Evolutionary conservation across 148 eudicot genomes (phyloP), one percentile per base, ranked within the genome.

Genomic region (Fagopyrum tataricum): DNA sequence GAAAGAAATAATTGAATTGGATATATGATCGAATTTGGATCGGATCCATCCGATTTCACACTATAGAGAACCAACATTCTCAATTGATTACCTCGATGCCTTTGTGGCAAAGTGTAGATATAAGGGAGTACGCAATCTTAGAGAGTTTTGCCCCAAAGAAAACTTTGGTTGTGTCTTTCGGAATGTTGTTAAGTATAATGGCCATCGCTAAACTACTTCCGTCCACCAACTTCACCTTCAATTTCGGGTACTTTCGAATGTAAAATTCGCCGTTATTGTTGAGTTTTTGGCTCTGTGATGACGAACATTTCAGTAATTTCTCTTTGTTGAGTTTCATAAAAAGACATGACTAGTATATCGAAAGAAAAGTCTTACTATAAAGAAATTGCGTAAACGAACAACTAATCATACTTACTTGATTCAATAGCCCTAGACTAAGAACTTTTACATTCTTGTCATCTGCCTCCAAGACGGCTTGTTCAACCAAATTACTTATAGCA

Each of bases 211-310:
- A 76, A 79, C 90, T 86, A 72, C 81, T 82, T 24, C 90, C 90
- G 74, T 86, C 90, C 39, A 86, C 90, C 68, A 86, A 59, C 77
- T 86, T 86, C 59, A 86, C 78, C 72, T 82, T 86, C 44, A 86
- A 79, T 43, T 80, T 59, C 3, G 90, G 87, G 75, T 82, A 43
- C 76, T 66, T 84, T 24, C 21, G 43, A 5, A 78, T 68, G 46
- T 72, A 81, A 41, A 64, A 21, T 61, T 78, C 82, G 6, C 87
- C 87, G 31, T 76, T 74, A 64, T 41, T 73, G 71, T 86, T 84
- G 5, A 81, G 73, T 18, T 79, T 64, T 40, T 78, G 82, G 11
- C 77, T 79, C 83, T 81, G 24, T n/a, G 6, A 4, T 0, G 4
- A 58, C 23, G 7, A 40, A 67, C 40, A 5, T 26, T 14, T 64